phyloP scores from a whole-genome alignment of 2,329 filamentous ascomycete species.

The Aureobasidium sp. region DNA sequence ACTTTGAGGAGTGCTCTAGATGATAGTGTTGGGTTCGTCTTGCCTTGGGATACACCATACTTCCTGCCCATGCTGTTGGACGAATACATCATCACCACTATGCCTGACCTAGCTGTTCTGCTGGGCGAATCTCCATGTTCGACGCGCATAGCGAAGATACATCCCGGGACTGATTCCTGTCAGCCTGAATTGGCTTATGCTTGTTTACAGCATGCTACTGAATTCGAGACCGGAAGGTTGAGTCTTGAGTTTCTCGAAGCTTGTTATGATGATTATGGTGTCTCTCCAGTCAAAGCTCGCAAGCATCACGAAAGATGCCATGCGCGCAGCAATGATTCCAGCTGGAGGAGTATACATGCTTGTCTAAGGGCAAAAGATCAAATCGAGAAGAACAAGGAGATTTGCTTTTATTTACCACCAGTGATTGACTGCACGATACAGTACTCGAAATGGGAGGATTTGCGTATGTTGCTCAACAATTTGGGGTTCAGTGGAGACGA shows the following conservation, averaged over 20 bases:
- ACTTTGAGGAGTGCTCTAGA: neutral
- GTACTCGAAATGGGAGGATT: neutral
- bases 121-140: neutral
- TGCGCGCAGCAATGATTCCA: too few relatives aligned
- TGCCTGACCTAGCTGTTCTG: slow-evolving; percentile 9
- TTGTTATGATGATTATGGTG: neutral
- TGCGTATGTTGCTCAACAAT: neutral
- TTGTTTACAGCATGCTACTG: neutral
- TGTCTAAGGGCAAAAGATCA: slow-evolving; percentile 1
- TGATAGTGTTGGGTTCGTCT: neutral
- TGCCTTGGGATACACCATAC: slow-evolving; percentile 10
- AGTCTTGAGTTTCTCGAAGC: neutral
- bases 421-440: neutral
- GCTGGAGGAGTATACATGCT: neutral
- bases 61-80: slow-evolving; percentile 3
- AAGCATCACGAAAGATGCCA: neutral
- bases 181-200: neutral
- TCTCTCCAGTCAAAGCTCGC: neutral
- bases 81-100: slow-evolving; percentile 7
- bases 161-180: neutral
- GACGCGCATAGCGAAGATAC: neutral
- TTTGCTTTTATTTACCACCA: slow-evolving; percentile 4
- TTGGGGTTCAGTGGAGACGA: neutral
- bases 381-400: neutral
- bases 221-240: neutral